Base-by-base conservation (phyloP, 2,329 filamentous ascomycete species). In the Penicillium aurantiogriseum region DNA sequence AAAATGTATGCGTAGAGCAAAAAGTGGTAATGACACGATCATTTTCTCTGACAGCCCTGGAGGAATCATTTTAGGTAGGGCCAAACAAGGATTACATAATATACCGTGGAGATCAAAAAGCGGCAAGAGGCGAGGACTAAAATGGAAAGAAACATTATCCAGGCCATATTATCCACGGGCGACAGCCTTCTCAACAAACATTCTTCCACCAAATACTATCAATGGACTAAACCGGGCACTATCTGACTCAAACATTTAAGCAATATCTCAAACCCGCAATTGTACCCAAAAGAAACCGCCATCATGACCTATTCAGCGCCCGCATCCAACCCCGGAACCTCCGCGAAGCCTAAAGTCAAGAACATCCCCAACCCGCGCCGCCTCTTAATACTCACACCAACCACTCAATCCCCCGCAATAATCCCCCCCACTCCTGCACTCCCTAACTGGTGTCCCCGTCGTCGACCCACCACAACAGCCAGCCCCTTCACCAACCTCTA, bases 381-480 rank as follows among this genome's bases (percentile, higher is more conserved):
- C 17, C 73, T 78, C 48, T 67, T 78, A 59, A 73, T 77, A 47
- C 70, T 78, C 49, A 69, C 75, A 6, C 74, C 76, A 19, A 66
- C 68, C 6, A 61, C 67, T 10, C 71, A 77, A 59, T 74, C 74
- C 6, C 63, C 65, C 25, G 27, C 68, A 5, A 72, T 69, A 44
- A 71, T 78, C 42, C 75, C 76, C 76, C 2, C 64, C 70, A 10
- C 67, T 77, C 47, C 65, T 77, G 1, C 66, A 73, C 46, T 63
- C 68, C 31, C 60, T 77, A 5, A 77, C 75, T 5, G 75, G 73
- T 2, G 64, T 67, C 7, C 61, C 69, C 0, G 65, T 73, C 36
- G 57, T 54, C 21, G 54, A 67, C 27, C 63, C 60, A 25, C 68
- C 63, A 25, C 62, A 63, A 57, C 64, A 45, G 35, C 66, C 45